Conservation (phyloP, 1,139 yeast species). For the Magnusiomyces tetraspermus region DNA sequence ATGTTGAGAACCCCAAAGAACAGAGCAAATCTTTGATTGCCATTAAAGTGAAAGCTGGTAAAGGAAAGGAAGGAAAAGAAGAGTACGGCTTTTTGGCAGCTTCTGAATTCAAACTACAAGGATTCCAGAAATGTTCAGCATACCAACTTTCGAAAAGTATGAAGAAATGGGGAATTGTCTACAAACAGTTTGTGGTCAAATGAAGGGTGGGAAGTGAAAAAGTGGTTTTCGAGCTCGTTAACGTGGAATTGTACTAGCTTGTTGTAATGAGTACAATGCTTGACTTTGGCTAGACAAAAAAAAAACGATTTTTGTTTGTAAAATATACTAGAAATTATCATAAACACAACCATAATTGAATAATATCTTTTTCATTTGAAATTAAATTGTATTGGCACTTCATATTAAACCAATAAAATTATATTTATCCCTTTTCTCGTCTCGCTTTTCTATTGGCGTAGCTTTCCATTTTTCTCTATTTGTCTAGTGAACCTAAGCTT, state of each 20-base stretch:
- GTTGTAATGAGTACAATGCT: too few species aligned
- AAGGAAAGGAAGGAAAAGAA: background rate
- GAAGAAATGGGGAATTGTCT: constrained; percentile 15
- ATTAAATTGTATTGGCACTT: too few species aligned
- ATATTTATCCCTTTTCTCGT: too few species aligned
- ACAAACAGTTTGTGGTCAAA: background rate
- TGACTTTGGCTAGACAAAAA: background rate
- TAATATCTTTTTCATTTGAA: too few species aligned
- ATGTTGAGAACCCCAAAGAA: background rate
- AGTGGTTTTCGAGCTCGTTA: background rate
- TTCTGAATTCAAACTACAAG: constrained; percentile 11
- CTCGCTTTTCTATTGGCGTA: too few species aligned
- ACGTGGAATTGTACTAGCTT: too few species aligned
- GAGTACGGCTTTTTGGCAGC: constrained; percentile 15
- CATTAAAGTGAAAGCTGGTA: constrained; percentile 10
- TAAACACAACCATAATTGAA: background rate
- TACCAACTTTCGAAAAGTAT: constrained; percentile 11
- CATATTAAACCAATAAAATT: too few species aligned
- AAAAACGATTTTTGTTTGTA: background rate
- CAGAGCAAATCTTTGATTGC: constrained; percentile 10
- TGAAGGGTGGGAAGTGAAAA: background rate
- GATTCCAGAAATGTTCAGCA: constrained; percentile 14
- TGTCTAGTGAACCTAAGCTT: too few species aligned
- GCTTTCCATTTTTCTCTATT: too few species aligned
- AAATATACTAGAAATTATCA: background rate